Evolutionary conservation across 164 flowering plant species (phyloP).

Genomic region (Protea cynaroides): DNA sequence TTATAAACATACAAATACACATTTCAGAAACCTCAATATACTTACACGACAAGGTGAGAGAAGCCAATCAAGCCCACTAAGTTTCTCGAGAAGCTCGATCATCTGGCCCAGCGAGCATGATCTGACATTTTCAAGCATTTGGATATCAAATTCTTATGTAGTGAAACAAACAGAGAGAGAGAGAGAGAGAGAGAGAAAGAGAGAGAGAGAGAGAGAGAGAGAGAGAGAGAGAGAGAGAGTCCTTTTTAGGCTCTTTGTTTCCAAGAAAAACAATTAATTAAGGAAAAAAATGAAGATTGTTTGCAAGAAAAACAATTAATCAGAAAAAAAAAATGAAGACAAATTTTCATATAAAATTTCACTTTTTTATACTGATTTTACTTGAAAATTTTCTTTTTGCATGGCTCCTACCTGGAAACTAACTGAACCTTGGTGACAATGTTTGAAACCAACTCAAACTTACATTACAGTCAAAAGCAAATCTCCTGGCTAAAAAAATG

Average conservation of each 20-base stretch:
- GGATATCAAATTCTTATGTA: background rate
- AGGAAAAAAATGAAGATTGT: too few relatives aligned
- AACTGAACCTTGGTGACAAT: too few relatives aligned
- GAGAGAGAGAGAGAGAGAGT: too few relatives aligned
- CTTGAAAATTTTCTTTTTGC: too few relatives aligned
- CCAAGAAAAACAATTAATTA: too few relatives aligned
- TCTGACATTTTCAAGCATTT: constrained; percentile 30
- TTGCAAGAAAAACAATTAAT: too few relatives aligned
- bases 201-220: too few relatives aligned
- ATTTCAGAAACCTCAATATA: background rate
- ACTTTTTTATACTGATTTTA: too few relatives aligned
- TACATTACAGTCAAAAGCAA: constrained; percentile 90
- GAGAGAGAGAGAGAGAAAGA: too few relatives aligned
- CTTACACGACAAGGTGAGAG: constrained; percentile 21
- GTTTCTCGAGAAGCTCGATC: constrained; percentile 44
- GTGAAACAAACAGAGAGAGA: too few relatives aligned
- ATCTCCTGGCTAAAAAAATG: constrained; percentile 80
- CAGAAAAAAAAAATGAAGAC: background rate
- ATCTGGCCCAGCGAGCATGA: constrained; percentile 75
- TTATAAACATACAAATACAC: constrained; percentile 28
- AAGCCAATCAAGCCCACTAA: constrained; percentile 10
- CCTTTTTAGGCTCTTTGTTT: too few relatives aligned
- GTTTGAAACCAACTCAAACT: constrained; percentile 18
- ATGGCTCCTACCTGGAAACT: too few relatives aligned
- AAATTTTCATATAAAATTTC: background rate